Base-by-base conservation (phyloP, 139 green algal genomes). In the Diplosphaera chodatii region DNA sequence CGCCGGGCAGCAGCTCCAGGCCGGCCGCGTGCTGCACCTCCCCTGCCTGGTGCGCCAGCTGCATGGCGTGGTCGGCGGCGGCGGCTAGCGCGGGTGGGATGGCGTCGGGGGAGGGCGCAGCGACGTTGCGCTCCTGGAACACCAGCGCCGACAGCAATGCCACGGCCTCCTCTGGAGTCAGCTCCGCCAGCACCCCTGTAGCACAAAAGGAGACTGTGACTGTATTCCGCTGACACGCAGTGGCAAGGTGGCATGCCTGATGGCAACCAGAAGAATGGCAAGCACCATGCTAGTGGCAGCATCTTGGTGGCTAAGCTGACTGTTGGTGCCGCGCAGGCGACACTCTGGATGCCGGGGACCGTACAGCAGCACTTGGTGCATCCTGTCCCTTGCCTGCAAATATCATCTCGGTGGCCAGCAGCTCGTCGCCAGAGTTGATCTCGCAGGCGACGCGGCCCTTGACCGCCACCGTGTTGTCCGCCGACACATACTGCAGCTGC, bases 401-500 rank as follows among this genome's bases (percentile, higher is more conserved):
- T 33, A 98, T 88, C 32, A 91, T 78, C 87, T 99, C 94, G 2
- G 93, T 94, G 56, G 84, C 84, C 6, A 97, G 68, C 62, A 99
- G 86, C 86, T 97, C 93, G 73, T 97, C 89, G 5, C 91, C 93
- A 40, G 80, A 90, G 77, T 96, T 91, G 63, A 99, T 90, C 80
- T 98, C 94, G 74, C 93, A 97, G 48, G 86, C 86, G 29, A 94
- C 92, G 10, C 91, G 77, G 1, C 91, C 93, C 78, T 88, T 93
- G 29, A 98, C 75, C 31, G 90, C 85, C 30, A 98, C 93, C 4
- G 80, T 84, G 27, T 83, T 70, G 71, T 90, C 86, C 13, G 65
- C 55, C 63, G 87, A 82, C 70, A 96, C 72, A 74, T 97, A 96
- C 22, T 85, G 87, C 78, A 98, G 82, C 63, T 74, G 65, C 69